Base-by-base conservation (phyloP, 2,329 filamentous ascomycete species). In the Pseudogymnoascus sp. region DNA sequence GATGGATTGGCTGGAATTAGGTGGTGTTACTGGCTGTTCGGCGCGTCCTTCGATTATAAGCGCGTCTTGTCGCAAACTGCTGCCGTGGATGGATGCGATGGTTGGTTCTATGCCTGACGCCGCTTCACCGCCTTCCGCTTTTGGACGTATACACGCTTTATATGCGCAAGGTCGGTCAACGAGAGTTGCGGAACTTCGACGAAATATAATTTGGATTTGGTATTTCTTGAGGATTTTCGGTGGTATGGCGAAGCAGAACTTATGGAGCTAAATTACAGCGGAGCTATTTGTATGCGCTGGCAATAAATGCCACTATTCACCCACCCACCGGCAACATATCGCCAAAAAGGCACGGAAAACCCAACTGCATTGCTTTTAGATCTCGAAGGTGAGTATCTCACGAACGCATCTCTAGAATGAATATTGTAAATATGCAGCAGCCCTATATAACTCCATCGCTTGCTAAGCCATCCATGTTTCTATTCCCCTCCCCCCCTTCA, bases 1-100 rank as follows among this genome's bases (percentile, higher is more conserved):
- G 47, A 57, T 57, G 47, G 47, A 57, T 57, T 57, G 47, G 26
- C 47, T 19, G 47, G 47, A 57, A 19, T 33, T 57, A 57, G 28
- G 47, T 21, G 47, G n/a, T 57, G 47, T n/a, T 57, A 57, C 47
- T 33, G n/a, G 47, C 47, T 57, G 47, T 17, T 17, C 5, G 47
- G 47, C 47, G 47, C 47, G 47, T 57, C 47, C 47, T 57, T 57
- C 47, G 47, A 57, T 57, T 57, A 57, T 57, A 57, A 57, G 26
- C 47, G 47, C 47, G 47, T 57, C 47, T 57, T 57, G 47, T 57
- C 47, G 47, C 47, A 57, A 57, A 57, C 47, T 57, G 47, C 47
- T 19, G 47, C 26, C 26, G 47, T 31, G 26, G 47, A 53, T 57
- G 47, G 47, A 33, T 57, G 47, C 47, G 47, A 57, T n/a, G 26